phyloP scores from a whole-genome alignment of 2,329 filamentous ascomycete species.

The Capronia americana region DNA sequence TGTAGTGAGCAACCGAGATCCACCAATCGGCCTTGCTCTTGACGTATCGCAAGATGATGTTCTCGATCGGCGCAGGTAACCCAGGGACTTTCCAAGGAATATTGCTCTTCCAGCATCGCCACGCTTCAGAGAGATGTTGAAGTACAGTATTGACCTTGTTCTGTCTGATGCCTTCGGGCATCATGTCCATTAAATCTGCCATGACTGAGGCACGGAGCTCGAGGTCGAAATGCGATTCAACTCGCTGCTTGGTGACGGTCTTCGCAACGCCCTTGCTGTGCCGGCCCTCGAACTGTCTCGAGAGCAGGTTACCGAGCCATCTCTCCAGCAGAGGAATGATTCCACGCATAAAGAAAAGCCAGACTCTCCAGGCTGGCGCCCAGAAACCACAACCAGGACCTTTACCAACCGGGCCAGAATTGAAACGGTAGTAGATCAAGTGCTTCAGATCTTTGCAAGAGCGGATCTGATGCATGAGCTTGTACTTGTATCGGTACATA shows the following conservation, averaged over 20 bases:
- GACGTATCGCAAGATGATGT: conserved; percentile 97
- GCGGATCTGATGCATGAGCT: conserved; percentile 99
- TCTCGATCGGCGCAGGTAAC: conserved; percentile 94
- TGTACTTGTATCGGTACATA: conserved; percentile 99
- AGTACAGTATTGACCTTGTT: conserved; percentile 99
- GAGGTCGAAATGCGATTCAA: conserved; percentile 97
- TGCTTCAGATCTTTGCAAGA: conserved; percentile 99
- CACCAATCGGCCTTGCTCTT: conserved; percentile 99
- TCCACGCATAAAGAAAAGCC: conserved; percentile 98
- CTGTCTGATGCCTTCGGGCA: conserved; percentile 99
- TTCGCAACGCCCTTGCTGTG: conserved; percentile 99
- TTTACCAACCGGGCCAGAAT: conserved; percentile 94
- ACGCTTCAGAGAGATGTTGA: conserved; percentile 96
- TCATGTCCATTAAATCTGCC: conserved; percentile 99
- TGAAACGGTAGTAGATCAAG: conserved; percentile 98
- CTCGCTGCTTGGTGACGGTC: conserved; percentile 98
- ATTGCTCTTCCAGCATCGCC: conserved; percentile 99
- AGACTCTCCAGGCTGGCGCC: conserved; percentile 98
- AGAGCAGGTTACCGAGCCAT: conserved; percentile 96
- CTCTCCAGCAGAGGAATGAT: conserved; percentile 96
- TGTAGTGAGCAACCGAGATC: conserved; percentile 99
- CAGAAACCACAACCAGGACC: conserved; percentile 98
- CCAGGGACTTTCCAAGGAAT: conserved; percentile 99
- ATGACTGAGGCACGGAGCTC: conserved; percentile 97
- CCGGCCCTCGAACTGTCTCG: conserved; percentile 95